phyloP scores from a whole-genome alignment of 164 flowering plant species.

The Protea cynaroides region DNA sequence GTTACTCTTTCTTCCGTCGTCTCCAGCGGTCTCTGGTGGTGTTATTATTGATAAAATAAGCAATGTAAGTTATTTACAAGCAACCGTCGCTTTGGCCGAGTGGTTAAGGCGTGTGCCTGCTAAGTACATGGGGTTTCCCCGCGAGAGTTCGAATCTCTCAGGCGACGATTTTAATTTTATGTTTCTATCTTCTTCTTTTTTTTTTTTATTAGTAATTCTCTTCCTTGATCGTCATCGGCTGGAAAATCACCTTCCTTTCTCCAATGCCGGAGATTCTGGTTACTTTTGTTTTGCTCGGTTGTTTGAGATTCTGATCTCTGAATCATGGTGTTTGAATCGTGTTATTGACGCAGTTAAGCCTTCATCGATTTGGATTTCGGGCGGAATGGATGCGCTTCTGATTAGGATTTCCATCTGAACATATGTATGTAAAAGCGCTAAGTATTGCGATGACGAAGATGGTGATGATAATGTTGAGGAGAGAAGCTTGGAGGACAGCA shows the following conservation, averaged over 20 bases:
- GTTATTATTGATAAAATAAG: too few relatives aligned
- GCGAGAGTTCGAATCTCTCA: constrained; percentile 81
- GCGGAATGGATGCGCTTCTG: constrained; percentile 2
- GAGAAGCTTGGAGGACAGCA: too few relatives aligned
- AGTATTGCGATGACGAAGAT: too few relatives aligned
- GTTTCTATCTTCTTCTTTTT: not conserved
- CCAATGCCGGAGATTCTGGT: not conserved
- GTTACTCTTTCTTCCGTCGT: too few relatives aligned
- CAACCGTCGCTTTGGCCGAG: constrained; percentile 57
- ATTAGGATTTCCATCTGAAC: constrained; percentile 6
- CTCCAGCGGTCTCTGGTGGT: too few relatives aligned
- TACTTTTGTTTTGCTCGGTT: not conserved
- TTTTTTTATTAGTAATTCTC: not conserved
- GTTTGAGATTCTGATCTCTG: not conserved
- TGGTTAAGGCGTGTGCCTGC: constrained; percentile 99
- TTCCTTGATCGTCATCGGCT: not conserved
- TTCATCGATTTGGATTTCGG: not conserved
- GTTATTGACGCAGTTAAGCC: constrained; percentile 1
- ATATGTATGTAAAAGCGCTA: not conserved
- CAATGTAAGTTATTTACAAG: too few relatives aligned
- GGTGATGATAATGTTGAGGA: too few relatives aligned
- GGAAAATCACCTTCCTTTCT: not conserved
- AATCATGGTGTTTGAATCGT: constrained; percentile 1
- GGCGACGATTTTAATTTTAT: too few relatives aligned
- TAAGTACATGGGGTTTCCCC: constrained; percentile 81